Conservation (phyloP, 176 grass and related monocot species). For the Elaeis guineensis region DNA sequence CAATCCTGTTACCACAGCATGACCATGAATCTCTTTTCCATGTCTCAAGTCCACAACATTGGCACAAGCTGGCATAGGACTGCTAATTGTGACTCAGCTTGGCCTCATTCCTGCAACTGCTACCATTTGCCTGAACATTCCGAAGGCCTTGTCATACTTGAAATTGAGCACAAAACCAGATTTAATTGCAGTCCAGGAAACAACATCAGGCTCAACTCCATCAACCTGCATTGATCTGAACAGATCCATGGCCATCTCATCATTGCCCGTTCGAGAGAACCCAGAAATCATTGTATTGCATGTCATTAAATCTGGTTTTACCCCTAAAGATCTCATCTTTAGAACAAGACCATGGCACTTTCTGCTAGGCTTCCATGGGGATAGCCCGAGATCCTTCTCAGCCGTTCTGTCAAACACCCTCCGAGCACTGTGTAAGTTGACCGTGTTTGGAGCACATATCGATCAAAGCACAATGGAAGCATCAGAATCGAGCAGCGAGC, state of each 20-base stretch:
- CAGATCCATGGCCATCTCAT: constrained; percentile 23
- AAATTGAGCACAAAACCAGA: constrained; percentile 45
- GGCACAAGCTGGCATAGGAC: constrained; percentile 50
- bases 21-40: constrained; percentile 57
- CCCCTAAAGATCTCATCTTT: constrained; percentile 34
- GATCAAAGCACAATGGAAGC: constrained; percentile 38
- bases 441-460: constrained; percentile 51
- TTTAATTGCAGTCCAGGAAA: constrained; percentile 53
- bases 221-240: constrained; percentile 33
- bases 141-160: constrained; percentile 26
- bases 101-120: constrained; percentile 20
- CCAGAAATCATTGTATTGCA: constrained; percentile 45
- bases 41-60: constrained; percentile 37
- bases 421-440: constrained; percentile 25
- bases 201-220: constrained; percentile 35
- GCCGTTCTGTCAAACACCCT: constrained; percentile 51
- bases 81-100: constrained; percentile 35
- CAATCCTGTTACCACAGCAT: constrained; percentile 11
- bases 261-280: constrained; percentile 28
- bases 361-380: constrained; percentile 29
- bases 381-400: constrained; percentile 33
- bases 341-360: constrained; percentile 30
- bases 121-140: constrained; percentile 36
- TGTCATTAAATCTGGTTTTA: constrained; percentile 34
- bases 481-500: constrained; percentile 25